phyloP scores from a whole-genome alignment of 2,329 filamentous ascomycete genomes.

The Trichophaea hybrida region DNA sequence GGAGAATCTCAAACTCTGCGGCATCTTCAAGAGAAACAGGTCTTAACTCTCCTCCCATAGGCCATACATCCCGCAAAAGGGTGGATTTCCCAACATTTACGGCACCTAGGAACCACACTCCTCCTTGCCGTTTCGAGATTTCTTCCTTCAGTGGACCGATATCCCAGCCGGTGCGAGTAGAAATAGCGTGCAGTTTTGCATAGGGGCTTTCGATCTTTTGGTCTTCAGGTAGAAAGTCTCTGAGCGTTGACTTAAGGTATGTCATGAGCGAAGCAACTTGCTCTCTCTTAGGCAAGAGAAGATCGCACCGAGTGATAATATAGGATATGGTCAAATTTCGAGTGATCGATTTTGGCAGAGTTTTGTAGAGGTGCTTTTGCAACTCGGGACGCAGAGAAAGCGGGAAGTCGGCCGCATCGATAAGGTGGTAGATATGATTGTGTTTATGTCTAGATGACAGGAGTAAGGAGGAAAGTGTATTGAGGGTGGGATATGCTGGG shows the following conservation, averaged over 20 bases:
- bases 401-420: slow-evolving; percentile 93
- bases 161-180: slow-evolving; percentile 80
- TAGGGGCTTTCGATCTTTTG: slow-evolving; percentile 18
- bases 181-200: slow-evolving; percentile 40
- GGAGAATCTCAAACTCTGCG: slow-evolving; percentile 15
- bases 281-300: slow-evolving; percentile 68
- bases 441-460: slow-evolving; percentile 75
- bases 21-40: slow-evolving; percentile 11
- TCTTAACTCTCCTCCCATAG: slow-evolving; percentile 42
- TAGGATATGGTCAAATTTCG: slow-evolving; percentile 52
- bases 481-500: slow-evolving; percentile 47
- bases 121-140: slow-evolving; percentile 70
- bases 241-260: slow-evolving; percentile 61
- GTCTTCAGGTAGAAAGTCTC: slow-evolving; percentile 51
- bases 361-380: slow-evolving; percentile 32
- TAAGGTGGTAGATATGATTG: slow-evolving; percentile 88
- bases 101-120: slow-evolving; percentile 93
- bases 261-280: slow-evolving; percentile 79
- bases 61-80: slow-evolving; percentile 75
- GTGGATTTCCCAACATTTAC: slow-evolving; percentile 95
- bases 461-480: slow-evolving; percentile 70
- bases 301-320: slow-evolving; percentile 71
- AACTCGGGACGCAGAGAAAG: slow-evolving; percentile 78
- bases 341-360: slow-evolving; percentile 56
- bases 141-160: slow-evolving; percentile 73